Conservation (phyloP, 805 yeast genomes). For the Barnettozyma californica region DNA sequence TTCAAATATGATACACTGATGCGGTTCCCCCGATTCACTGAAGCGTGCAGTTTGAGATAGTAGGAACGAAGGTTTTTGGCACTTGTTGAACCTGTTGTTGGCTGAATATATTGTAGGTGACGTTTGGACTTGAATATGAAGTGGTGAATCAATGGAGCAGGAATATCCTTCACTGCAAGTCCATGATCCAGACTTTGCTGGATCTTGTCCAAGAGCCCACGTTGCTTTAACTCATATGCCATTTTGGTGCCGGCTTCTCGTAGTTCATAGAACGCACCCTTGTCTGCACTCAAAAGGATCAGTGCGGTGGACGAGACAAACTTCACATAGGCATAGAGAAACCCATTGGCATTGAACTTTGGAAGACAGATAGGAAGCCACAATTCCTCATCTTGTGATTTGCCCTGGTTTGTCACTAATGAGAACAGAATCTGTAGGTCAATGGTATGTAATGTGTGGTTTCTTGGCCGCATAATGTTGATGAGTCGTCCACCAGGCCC, state of each 20-base stretch:
- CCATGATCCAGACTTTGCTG: conserved; percentile 33
- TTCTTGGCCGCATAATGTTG: conserved; percentile 67
- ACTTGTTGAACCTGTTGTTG: conserved; percentile 13
- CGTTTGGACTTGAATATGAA: conserved; percentile 72
- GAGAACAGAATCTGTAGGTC: conserved; percentile 74
- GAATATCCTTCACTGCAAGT: conserved; percentile 44
- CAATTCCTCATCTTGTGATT: conserved; percentile 53
- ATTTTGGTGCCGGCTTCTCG: conserved; percentile 54
- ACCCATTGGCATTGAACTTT: conserved; percentile 83
- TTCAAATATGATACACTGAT: conserved; percentile 42
- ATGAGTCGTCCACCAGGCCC: conserved; percentile 60
- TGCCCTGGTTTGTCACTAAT: conserved; percentile 49
- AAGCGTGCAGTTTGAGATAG: conserved; percentile 21
- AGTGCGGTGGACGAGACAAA: conserved; percentile 43
- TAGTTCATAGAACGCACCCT: conserved; percentile 74
- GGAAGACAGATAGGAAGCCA: conserved; percentile 96
- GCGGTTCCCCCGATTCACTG: conserved; percentile 27
- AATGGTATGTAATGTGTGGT: conserved; percentile 73
- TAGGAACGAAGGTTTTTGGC: conserved; percentile 17
- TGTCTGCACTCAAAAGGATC: conserved; percentile 49
- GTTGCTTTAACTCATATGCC: conserved; percentile 34
- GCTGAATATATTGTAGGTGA: conserved; percentile 58
- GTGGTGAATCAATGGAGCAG: conserved; percentile 61
- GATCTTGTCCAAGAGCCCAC: conserved; percentile 34
- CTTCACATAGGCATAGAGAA: conserved; percentile 74